A percentile compares a stretch with the other conserved stretches of the same genome.
Conservation (phyloP, 768 basidiomycete species). For the Sporobolomyces roseus region DNA sequence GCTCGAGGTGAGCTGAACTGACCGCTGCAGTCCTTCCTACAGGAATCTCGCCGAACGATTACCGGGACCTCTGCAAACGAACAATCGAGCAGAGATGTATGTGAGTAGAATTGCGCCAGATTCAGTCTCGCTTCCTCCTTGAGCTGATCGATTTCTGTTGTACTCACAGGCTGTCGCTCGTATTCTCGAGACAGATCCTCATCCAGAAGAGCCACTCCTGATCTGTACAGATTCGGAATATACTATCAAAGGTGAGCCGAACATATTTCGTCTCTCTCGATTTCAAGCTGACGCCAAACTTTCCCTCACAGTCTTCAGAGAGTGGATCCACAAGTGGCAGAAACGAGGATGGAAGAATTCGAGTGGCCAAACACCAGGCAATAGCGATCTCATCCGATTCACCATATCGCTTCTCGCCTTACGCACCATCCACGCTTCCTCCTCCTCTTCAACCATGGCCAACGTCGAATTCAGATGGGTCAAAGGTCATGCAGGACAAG, state of each 20-base stretch:
- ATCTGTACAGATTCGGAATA: conserved; percentile 86
- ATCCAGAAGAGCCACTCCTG: conserved; percentile 56
- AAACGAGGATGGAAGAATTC: conserved; percentile 53
- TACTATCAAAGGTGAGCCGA: conserved; percentile 64
- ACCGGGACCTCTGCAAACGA: conserved; percentile 58
- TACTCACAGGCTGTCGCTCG: conserved; percentile 72
- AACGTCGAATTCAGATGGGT: conserved; percentile 66
- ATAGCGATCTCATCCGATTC: conserved; percentile 67
- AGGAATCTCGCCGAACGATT: conserved; percentile 39
- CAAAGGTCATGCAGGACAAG: conserved; percentile 68
- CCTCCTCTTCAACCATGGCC: conserved; percentile 49
- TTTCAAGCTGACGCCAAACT: neutral
- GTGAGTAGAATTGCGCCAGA: conserved; percentile 52
- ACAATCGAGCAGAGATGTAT: conserved; percentile 82
- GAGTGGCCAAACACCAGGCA: conserved; percentile 63
- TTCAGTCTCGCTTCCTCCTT: neutral
- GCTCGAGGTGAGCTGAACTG: too few species aligned
- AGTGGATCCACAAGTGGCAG: conserved; percentile 35
- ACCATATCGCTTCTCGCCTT: conserved; percentile 54
- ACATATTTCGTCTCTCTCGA: neutral
- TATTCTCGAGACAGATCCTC: conserved; percentile 68
- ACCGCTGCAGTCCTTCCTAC: neutral
- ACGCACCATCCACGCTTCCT: conserved; percentile 19
- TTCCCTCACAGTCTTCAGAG: conserved; percentile 23
- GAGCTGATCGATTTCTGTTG: neutral